Conservation (phyloP, 2,329 filamentous ascomycete genomes). For the Fusarium guadeloupense region DNA sequence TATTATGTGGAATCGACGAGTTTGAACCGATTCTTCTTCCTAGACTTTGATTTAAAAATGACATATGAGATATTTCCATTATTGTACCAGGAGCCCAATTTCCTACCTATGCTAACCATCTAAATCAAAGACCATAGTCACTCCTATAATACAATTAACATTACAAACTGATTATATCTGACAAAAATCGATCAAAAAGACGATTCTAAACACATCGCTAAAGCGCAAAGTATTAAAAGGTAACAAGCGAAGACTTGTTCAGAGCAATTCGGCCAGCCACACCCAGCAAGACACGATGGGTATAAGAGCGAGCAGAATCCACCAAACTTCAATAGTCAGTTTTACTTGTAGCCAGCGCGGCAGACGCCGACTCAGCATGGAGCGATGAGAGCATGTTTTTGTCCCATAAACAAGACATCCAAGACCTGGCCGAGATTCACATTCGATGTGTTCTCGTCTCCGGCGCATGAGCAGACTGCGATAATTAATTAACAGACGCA, state of each 20-base stretch:
- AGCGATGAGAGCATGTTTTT: slow-evolving; percentile 55
- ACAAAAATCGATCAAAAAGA: neutral
- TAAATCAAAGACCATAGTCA: neutral
- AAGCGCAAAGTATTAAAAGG: neutral
- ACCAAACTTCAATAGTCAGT: slow-evolving; percentile 60
- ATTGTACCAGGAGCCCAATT: no score
- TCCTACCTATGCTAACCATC: neutral
- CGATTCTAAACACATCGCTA: neutral
- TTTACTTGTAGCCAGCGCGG: slow-evolving; percentile 57
- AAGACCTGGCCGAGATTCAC: slow-evolving; percentile 64
- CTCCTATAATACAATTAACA: neutral
- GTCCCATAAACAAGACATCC: slow-evolving; percentile 66
- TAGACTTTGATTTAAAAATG: neutral
- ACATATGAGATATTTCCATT: no score
- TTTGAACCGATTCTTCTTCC: no score
- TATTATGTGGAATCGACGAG: no score
- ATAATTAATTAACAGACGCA: neutral
- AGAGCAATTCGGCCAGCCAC: slow-evolving; percentile 44
- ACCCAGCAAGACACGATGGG: slow-evolving; percentile 53
- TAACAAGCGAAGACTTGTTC: neutral
- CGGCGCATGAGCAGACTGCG: slow-evolving; percentile 65
- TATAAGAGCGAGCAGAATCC: slow-evolving; percentile 56
- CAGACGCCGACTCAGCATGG: slow-evolving; percentile 55
- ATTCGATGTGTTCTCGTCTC: slow-evolving; percentile 68
- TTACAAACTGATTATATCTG: neutral